Percentiles rank a stretch among this genome's conserved stretches.
Conservation (phyloP, 2,329 filamentous ascomycete genomes). For the Ascocoryne sarcoides region DNA sequence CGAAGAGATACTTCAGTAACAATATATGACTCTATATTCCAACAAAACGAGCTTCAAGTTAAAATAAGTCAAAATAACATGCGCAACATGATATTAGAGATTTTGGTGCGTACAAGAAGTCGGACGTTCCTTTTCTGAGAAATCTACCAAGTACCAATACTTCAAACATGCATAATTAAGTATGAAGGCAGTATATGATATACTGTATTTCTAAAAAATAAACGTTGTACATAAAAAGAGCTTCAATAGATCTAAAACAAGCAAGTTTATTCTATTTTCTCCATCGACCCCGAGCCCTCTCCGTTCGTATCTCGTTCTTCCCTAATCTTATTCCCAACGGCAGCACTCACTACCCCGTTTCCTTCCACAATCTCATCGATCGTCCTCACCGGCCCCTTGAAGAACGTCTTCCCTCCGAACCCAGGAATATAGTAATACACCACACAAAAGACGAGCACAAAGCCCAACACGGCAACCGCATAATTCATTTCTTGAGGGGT, state of each 20-base stretch:
- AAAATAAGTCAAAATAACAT: too few relatives aligned
- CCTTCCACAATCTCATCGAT: slow-evolving; percentile 22
- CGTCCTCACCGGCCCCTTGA: slow-evolving; percentile 23
- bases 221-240: neutral
- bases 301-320: slow-evolving; percentile 1
- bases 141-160: too few relatives aligned
- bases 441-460: slow-evolving; percentile 26
- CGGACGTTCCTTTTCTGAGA: too few relatives aligned
- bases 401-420: slow-evolving; percentile 27
- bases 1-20: too few relatives aligned
- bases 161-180: too few relatives aligned
- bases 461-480: slow-evolving; percentile 25
- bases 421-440: slow-evolving; percentile 25
- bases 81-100: too few relatives aligned
- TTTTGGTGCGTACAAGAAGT: too few relatives aligned
- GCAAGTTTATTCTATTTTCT: too few relatives aligned
- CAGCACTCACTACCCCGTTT: slow-evolving; percentile 4
- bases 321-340: slow-evolving; percentile 12
- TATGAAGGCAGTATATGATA: too few relatives aligned
- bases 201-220: too few relatives aligned
- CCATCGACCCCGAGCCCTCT: slow-evolving; percentile 1
- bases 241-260: neutral
- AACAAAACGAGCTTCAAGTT: too few relatives aligned
- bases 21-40: too few relatives aligned
- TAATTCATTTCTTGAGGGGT: slow-evolving; percentile 26